A percentile compares a stretch with the other conserved stretches of the same genome.
Evolutionary conservation across 2,329 filamentous ascomycete species (phyloP).

Genomic region (Aureobasidium zeae): DNA sequence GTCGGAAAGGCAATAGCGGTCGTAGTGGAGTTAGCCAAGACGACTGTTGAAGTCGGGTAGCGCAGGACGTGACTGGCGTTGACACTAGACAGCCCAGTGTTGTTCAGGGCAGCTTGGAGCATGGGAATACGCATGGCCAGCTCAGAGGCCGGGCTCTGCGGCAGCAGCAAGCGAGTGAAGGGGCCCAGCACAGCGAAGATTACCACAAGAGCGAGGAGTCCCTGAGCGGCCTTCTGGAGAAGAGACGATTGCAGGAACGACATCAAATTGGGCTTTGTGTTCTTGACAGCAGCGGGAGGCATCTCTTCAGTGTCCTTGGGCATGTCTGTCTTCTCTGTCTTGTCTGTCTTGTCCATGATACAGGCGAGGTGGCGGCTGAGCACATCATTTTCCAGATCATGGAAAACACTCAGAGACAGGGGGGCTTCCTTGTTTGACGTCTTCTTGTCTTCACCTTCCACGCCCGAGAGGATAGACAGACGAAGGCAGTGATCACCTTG

Average conservation of each 20-base stretch:
- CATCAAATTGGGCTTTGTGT: background rate
- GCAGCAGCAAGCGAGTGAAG: background rate
- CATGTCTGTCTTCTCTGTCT: background rate
- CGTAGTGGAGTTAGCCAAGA: background rate
- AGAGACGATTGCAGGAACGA: background rate
- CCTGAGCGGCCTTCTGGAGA: background rate
- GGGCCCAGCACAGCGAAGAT: background rate
- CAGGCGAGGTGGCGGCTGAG: slow-evolving; percentile 9
- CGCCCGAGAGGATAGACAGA: background rate
- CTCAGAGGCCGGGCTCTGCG: background rate
- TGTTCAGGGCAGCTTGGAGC: slow-evolving; percentile 6
- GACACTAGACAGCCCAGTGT: slow-evolving; percentile 1
- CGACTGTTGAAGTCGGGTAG: slow-evolving; percentile 4
- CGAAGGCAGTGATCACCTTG: slow-evolving; percentile 5
- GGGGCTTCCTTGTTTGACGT: background rate
- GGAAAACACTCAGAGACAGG: background rate
- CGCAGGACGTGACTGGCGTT: slow-evolving; percentile 10
- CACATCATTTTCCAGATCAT: slow-evolving; percentile 1
- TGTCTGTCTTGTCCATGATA: background rate
- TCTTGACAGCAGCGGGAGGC: background rate
- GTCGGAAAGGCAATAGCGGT: slow-evolving; percentile 4
- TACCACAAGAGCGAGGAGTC: background rate
- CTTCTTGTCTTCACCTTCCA: background rate
- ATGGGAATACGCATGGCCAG: background rate
- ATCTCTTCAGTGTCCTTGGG: too few species aligned